A percentile compares a stretch with the other conserved stretches of the same genome.
Conservation (phyloP, 2,329 filamentous ascomycete species). For the Fusarium agapanthi region DNA sequence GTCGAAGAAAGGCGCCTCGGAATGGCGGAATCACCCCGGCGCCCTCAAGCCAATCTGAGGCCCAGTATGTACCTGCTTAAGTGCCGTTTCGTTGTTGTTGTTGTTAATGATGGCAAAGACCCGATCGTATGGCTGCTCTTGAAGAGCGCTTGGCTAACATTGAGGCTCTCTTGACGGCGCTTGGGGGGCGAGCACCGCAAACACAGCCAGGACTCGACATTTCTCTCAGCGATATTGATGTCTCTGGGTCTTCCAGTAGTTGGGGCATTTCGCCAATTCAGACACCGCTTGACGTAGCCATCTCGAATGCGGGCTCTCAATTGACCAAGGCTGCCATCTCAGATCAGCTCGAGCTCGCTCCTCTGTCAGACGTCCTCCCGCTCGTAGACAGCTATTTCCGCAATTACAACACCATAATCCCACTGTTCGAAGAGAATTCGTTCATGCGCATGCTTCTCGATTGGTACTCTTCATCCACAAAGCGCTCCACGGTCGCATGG, state of each 20-base stretch:
- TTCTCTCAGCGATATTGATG: neutral
- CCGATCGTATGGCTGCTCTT: constrained; percentile 18
- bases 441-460: constrained; percentile 48
- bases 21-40: neutral
- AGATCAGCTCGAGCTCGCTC: constrained; percentile 21
- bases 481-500: constrained; percentile 37
- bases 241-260: neutral
- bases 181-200: neutral
- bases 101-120: neutral
- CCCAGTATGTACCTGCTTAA: neutral
- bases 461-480: constrained; percentile 41
- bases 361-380: constrained; percentile 28
- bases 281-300: neutral
- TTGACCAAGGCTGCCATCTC: neutral
- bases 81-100: no score
- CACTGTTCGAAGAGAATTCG: constrained; percentile 46
- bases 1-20: constrained; percentile 14
- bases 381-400: constrained; percentile 35
- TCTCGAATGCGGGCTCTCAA: neutral
- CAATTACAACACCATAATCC: constrained; percentile 36
- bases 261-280: neutral
- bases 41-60: neutral
- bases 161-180: constrained; percentile 18
- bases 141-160: constrained; percentile 33
- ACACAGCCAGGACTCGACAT: neutral